Conservation (phyloP, 2,329 filamentous ascomycete species). For the Tolypocladium amazonense region DNA sequence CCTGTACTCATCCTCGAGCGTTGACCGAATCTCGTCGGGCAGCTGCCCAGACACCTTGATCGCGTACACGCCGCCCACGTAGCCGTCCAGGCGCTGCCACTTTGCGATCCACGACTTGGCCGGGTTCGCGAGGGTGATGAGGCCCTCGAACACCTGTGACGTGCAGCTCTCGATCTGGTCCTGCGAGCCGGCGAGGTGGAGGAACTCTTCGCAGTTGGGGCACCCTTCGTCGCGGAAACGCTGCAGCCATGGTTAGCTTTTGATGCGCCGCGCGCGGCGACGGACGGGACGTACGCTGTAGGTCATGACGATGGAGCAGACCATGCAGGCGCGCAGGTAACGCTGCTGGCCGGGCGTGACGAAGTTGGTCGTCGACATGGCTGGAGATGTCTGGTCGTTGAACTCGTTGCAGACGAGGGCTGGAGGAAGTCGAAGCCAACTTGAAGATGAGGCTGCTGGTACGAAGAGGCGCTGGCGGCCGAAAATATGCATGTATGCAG, state of each 20-base stretch:
- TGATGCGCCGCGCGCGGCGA: neutral
- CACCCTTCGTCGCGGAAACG: constrained; percentile 82
- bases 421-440: neutral
- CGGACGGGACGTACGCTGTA: constrained; percentile 45
- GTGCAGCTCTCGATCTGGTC: constrained; percentile 90
- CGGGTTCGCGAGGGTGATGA: constrained; percentile 80
- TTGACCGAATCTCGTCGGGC: constrained; percentile 52
- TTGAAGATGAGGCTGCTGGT: neutral
- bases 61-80: constrained; percentile 83
- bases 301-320: constrained; percentile 89
- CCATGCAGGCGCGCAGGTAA: constrained; percentile 93
- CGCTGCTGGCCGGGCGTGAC: constrained; percentile 68
- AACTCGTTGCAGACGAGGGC: neutral
- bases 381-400: neutral
- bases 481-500: neutral
- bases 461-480: neutral
- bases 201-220: constrained; percentile 91
- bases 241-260: constrained; percentile 27
- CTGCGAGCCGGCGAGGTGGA: constrained; percentile 66
- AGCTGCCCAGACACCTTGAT: constrained; percentile 83
- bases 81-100: constrained; percentile 85
- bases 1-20: constrained; percentile 52
- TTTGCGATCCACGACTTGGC: constrained; percentile 85
- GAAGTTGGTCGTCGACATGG: constrained; percentile 36
- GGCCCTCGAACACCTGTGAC: constrained; percentile 87